phyloP scores from a whole-genome alignment of 441 rosid genomes.

The Pelargonium myrrhifolium region DNA sequence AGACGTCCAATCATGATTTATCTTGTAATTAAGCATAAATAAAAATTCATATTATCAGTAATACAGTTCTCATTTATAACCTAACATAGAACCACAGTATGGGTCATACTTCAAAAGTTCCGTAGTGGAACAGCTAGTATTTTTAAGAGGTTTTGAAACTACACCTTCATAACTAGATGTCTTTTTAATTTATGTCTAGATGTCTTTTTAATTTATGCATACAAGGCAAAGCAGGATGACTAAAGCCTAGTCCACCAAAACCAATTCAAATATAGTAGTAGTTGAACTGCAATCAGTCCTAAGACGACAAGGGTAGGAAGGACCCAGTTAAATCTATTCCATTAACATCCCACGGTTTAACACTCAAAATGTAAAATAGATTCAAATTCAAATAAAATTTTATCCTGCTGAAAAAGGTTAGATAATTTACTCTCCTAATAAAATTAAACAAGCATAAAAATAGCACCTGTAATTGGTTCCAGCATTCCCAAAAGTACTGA shows the following conservation, averaged over 20 bases:
- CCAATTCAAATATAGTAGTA: too few relatives aligned
- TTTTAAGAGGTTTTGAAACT: slow-evolving; percentile 1
- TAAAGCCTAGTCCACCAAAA: too few relatives aligned
- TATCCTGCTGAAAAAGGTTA: not conserved
- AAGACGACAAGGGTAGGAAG: not conserved
- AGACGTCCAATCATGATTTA: too few relatives aligned
- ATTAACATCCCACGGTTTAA: not conserved
- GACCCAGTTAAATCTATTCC: not conserved
- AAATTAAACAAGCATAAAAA: not conserved
- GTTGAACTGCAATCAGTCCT: too few relatives aligned
- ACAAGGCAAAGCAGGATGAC: too few relatives aligned
- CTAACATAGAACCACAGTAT: not conserved
- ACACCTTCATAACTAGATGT: not conserved
- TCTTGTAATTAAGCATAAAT: too few relatives aligned
- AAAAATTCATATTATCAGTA: too few relatives aligned
- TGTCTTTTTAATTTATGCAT: too few relatives aligned
- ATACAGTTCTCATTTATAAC: not conserved
- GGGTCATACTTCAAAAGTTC: too few relatives aligned
- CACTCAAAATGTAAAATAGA: not conserved
- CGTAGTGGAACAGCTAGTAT: not conserved
- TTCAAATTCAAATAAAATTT: not conserved
- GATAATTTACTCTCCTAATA: too few relatives aligned
- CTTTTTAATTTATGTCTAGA: too few relatives aligned
- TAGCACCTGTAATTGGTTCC: slow-evolving; percentile 60
- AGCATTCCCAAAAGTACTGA: slow-evolving; percentile 76